Evolutionary conservation across 495 filamentous ascomycete genomes (phyloP), one percentile per base, ranked within the genome.

Genomic region (Oidiodendron maius): DNA sequence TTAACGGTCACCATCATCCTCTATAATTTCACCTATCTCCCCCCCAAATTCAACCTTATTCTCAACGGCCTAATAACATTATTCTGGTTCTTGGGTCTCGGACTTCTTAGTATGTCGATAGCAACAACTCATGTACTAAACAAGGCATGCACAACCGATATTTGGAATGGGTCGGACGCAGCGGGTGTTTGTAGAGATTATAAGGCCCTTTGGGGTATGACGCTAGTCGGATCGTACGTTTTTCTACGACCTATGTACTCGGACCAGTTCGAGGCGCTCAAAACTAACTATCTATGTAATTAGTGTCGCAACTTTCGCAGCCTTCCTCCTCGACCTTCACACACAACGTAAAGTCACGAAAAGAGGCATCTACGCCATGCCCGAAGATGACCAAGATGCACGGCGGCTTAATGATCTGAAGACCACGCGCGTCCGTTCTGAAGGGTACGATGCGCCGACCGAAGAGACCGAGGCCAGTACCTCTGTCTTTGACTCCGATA

Each of bases 141-240:
- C 12, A 60, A 78, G 47, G 62, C 66, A 48, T 87, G 83, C 64
- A 70, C 67, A 17, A 58, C 62, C 4, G 52, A 60, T 26, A 71
- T 71, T 63, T 87, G 81, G 80, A 64, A 68, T 32, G 76, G 73
- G 25, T 68, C 72, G 0, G 74, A 74, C 23, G 81, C 75, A 25
- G 71, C 83, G 40, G 69, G 71, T 57, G 72, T 85, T 34, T 85
- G 82, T 62, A 62, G 76, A 43, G 64, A 74, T 51, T 87, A 83
- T 71, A 87, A 85, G 64, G 70, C 81, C 15, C 66, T 85, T 8
- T 83, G 82, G 64, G 57, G 72, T n/a, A 84, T 87, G 64, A 69
- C 74, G 3, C 60, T 80, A 24, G 41, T 75, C 38, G 80, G 73
- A 25, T 51, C 71, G 57, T 60, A 45, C 9, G 57, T 53, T 44